Percentiles rank a stretch among this genome's conserved stretches.
phyloP scores from a whole-genome alignment of 192 early-diverging fungal species.

The Jimgerdemannia lactiflua region DNA sequence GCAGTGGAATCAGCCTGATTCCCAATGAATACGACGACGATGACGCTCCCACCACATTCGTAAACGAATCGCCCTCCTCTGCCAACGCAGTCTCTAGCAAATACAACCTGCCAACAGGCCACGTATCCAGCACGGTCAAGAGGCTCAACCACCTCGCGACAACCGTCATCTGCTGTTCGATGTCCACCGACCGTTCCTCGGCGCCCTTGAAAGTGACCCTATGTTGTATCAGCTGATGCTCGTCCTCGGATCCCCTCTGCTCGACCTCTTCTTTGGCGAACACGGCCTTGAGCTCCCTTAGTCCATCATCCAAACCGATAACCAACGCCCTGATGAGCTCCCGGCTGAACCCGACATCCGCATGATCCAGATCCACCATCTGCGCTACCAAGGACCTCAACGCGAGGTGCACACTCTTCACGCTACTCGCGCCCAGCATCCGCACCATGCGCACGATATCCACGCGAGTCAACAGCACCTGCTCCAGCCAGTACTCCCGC shows the following conservation, averaged over 20 bases:
- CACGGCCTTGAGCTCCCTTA: not conserved
- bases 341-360: not conserved
- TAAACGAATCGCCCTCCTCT: constrained; percentile 1
- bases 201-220: not conserved
- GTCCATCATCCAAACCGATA: not conserved
- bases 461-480: not conserved
- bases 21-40: not conserved
- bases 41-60: not conserved
- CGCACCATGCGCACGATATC: not conserved
- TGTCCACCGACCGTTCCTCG: constrained; percentile 2
- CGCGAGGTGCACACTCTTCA: not conserved
- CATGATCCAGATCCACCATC: not conserved
- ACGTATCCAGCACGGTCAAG: constrained; percentile 3
- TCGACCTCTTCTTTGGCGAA: not conserved
- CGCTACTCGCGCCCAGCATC: not conserved
- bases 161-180: constrained; percentile 9
- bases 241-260: not conserved
- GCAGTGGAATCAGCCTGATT: constrained; percentile 1
- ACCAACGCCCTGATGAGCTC: not conserved
- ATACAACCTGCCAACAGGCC: constrained; percentile 4
- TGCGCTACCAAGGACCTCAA: not conserved
- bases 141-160: constrained; percentile 22
- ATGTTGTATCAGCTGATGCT: not conserved
- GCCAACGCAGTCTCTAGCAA: constrained; percentile 4
- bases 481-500: not conserved